phyloP scores from a whole-genome alignment of 192 early-diverging fungal species.

The Coemansia sp. region DNA sequence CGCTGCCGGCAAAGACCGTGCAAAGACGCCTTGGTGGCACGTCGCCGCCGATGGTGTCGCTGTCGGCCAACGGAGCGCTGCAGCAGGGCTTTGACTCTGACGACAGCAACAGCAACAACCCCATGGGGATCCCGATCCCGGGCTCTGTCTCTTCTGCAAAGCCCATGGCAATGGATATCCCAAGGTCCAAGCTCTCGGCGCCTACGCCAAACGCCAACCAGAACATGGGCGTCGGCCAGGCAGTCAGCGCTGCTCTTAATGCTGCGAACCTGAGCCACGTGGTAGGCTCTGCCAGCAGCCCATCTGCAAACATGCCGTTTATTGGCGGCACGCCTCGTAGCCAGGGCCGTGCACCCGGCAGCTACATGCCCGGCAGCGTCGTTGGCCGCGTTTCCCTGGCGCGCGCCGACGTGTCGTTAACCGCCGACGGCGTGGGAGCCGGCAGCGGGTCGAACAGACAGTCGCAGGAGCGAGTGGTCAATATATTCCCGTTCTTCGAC shows the following conservation, averaged over 20 bases:
- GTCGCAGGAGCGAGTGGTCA: constrained; percentile 55
- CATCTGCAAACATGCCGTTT: constrained; percentile 16
- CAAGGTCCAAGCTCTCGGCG: constrained; percentile 5
- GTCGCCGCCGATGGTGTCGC: constrained; percentile 4
- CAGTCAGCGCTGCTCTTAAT: neutral
- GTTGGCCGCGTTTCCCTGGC: constrained; percentile 51
- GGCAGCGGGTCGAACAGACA: constrained; percentile 50
- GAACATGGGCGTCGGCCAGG: constrained; percentile 25
- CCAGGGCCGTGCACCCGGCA: constrained; percentile 49
- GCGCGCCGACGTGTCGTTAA: constrained; percentile 48
- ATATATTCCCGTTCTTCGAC: constrained; percentile 90
- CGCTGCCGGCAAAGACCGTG: constrained; percentile 41
- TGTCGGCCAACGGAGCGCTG: constrained; percentile 3
- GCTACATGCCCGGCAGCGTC: constrained; percentile 54
- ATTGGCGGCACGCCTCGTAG: constrained; percentile 51
- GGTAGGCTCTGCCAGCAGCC: constrained; percentile 35
- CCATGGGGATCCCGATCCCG: constrained; percentile 28
- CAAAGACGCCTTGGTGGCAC: constrained; percentile 30
- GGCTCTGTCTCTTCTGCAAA: constrained; percentile 30
- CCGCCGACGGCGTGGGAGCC: constrained; percentile 49
- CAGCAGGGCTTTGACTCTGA: constrained; percentile 28
- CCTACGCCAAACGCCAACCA: constrained; percentile 9
- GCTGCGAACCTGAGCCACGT: neutral
- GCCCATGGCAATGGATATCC: constrained; percentile 34
- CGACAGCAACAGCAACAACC: constrained; percentile 22